Conservation (phyloP, 768 basidiomycete species). For the Russula griseocarnosa region DNA sequence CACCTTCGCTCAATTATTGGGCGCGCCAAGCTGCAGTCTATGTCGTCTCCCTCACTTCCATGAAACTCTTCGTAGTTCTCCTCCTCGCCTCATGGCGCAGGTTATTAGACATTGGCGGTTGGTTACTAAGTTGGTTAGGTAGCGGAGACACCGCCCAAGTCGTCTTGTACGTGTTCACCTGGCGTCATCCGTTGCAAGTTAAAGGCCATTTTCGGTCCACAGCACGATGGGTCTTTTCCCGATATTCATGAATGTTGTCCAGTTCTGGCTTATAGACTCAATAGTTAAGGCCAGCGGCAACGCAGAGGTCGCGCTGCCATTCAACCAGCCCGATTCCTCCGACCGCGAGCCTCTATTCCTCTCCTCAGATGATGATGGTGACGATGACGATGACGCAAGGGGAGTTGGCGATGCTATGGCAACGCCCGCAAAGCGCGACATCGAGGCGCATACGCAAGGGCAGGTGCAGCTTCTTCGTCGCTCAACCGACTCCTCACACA, state of each 20-base stretch:
- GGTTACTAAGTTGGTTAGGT: slow-evolving; percentile 78
- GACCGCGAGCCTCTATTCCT: slow-evolving; percentile 60
- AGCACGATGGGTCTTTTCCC: slow-evolving; percentile 93
- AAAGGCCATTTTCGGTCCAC: neutral
- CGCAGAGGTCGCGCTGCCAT: slow-evolving; percentile 39
- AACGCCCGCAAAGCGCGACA: slow-evolving; percentile 33
- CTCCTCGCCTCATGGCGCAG: slow-evolving; percentile 70
- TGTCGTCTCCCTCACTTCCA: slow-evolving; percentile 69
- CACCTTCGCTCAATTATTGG: slow-evolving; percentile 74
- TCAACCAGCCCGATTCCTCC: slow-evolving; percentile 39
- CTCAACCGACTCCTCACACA: slow-evolving; percentile 40
- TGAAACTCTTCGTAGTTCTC: slow-evolving; percentile 87
- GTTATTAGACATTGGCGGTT: slow-evolving; percentile 74
- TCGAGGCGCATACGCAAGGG: slow-evolving; percentile 48
- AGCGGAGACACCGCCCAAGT: slow-evolving; percentile 65
- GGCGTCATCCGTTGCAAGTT: neutral
- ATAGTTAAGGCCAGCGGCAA: slow-evolving; percentile 73
- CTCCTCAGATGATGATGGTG: slow-evolving; percentile 36
- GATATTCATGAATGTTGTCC: slow-evolving; percentile 80
- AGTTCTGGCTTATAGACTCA: slow-evolving; percentile 94
- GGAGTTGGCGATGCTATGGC: neutral
- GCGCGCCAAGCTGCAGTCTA: slow-evolving; percentile 76
- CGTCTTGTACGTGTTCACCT: slow-evolving; percentile 58
- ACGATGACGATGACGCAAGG: slow-evolving; percentile 11
- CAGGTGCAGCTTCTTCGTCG: slow-evolving; percentile 38